Conservation (phyloP, 495 filamentous ascomycete species). For the Jackrogersella multiformis region DNA sequence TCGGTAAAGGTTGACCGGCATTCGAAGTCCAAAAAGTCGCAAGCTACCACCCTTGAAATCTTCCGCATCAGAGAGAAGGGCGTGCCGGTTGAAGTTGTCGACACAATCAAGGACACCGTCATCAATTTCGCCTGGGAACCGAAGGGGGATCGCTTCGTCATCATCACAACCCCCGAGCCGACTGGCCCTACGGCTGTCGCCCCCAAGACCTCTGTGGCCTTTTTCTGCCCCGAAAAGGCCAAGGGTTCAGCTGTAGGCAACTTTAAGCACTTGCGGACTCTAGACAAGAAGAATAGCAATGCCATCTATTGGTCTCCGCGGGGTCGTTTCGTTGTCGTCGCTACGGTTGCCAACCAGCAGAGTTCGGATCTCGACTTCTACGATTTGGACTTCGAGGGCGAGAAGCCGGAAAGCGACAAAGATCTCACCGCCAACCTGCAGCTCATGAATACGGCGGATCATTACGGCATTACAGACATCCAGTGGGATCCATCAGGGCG, state of each 20-base stretch:
- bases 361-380: conserved; percentile 96
- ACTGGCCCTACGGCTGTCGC: conserved; percentile 76
- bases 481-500: conserved; percentile 98
- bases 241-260: conserved; percentile 82
- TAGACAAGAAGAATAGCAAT: conserved; percentile 99
- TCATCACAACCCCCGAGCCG: conserved; percentile 93
- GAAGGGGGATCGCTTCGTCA: conserved; percentile 93
- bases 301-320: conserved; percentile 99
- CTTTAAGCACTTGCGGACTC: conserved; percentile 91
- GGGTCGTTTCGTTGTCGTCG: conserved; percentile 92
- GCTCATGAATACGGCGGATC: conserved; percentile 89
- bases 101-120: conserved; percentile 95
- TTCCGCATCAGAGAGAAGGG: conserved; percentile 97
- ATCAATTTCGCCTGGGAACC: conserved; percentile 99
- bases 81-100: conserved; percentile 96
- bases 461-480: conserved; percentile 96
- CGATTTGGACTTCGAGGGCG: conserved; percentile 97
- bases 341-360: conserved; percentile 89
- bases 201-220: conserved; percentile 94
- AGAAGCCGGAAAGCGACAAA: conserved; percentile 90
- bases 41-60: conserved; percentile 96
- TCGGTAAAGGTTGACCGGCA: conserved; percentile 99
- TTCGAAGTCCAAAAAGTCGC: conserved; percentile 97
- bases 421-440: conserved; percentile 93
- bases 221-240: conserved; percentile 94